phyloP scores from a whole-genome alignment of 1,139 yeast genomes.

The Spencermartinsiella ligniputridi region DNA sequence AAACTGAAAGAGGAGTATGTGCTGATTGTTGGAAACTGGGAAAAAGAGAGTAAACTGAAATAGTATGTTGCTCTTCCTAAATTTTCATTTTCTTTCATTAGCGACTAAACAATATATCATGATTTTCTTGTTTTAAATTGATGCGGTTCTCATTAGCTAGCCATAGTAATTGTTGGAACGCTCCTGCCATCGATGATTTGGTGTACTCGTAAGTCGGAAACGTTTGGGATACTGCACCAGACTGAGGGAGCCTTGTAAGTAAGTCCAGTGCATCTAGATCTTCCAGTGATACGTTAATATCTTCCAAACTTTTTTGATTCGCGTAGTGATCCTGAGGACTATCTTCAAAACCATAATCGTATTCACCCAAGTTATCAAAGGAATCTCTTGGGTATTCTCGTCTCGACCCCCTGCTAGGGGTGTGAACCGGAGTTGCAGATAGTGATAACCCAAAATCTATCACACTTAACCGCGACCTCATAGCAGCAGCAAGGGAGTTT shows the following conservation, averaged over 20 bases:
- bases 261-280: background rate
- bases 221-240: background rate
- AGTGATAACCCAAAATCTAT: background rate
- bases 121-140: slow-evolving; percentile 9
- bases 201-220: background rate
- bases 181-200: background rate
- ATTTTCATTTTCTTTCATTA: background rate
- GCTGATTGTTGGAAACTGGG: too few species aligned
- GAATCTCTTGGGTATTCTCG: background rate
- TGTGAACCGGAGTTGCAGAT: background rate
- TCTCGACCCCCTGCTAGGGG: background rate
- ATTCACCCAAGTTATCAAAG: background rate
- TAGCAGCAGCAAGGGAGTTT: background rate
- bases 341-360: background rate
- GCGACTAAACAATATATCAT: background rate
- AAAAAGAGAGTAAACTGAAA: too few species aligned
- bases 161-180: slow-evolving; percentile 10
- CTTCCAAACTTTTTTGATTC: background rate
- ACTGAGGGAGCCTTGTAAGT: background rate
- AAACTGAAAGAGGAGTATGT: background rate
- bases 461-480: background rate
- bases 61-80: slow-evolving; percentile 1
- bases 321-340: background rate
- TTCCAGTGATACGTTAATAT: background rate
- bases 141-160: slow-evolving; percentile 8